Evolutionary conservation across 202 grass and related monocot species (phyloP).

Genomic region (Musa balbisiana): DNA sequence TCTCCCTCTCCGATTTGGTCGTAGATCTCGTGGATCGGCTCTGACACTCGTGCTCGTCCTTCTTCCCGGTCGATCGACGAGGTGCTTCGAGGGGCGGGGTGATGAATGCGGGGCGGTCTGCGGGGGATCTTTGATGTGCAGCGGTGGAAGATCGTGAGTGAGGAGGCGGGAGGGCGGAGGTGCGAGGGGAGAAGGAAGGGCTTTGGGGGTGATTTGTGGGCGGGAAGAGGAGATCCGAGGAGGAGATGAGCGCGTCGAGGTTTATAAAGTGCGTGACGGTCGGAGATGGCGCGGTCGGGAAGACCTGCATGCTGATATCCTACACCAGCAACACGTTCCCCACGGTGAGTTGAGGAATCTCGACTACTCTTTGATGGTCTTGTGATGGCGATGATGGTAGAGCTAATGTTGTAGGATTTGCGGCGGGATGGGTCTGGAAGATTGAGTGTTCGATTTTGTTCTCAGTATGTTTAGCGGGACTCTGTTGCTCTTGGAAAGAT

Average conservation of each 20-base stretch:
- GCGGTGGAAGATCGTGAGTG: neutral
- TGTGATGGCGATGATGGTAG: neutral
- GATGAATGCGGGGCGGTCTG: neutral
- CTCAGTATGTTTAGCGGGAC: too few relatives aligned
- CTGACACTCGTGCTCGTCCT: neutral
- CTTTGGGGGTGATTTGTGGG: too few relatives aligned
- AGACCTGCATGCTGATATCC: slow-evolving; percentile 20
- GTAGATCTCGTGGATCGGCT: neutral
- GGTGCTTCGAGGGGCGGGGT: neutral
- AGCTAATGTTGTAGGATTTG: too few relatives aligned
- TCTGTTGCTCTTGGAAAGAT: too few relatives aligned
- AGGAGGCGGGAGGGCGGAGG: neutral
- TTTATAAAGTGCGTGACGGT: slow-evolving; percentile 19
- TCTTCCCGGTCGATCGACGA: neutral
- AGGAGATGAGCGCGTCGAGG: slow-evolving; percentile 21
- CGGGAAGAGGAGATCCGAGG: neutral
- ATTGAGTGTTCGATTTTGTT: too few relatives aligned
- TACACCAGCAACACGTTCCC: slow-evolving; percentile 22
- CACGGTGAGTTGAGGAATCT: slow-evolving; percentile 2
- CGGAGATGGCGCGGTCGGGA: slow-evolving; percentile 14
- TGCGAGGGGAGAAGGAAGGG: too few relatives aligned
- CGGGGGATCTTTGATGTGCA: neutral
- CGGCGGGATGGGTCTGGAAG: too few relatives aligned
- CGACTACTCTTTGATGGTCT: neutral
- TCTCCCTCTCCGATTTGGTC: neutral